Evolutionary conservation across 805 yeast species (phyloP).

Genomic region (Yarrowia yakushimensis): DNA sequence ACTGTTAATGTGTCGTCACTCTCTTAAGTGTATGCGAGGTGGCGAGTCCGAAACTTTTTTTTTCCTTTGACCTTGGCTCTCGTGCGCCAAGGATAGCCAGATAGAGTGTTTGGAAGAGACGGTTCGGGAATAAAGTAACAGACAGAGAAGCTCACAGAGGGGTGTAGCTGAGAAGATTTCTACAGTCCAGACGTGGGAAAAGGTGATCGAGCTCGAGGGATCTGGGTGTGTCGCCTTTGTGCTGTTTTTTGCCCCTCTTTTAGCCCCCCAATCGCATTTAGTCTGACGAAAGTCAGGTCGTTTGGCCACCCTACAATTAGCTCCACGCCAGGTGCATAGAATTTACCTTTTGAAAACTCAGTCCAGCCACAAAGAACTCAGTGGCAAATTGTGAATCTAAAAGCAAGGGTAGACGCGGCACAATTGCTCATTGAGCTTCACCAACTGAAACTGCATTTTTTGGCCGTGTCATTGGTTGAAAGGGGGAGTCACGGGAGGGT

Average conservation of each 20-base stretch:
- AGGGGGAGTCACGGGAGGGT: neutral
- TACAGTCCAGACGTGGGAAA: neutral
- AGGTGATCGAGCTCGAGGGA: too few relatives aligned
- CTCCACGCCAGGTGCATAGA: conserved; percentile 17
- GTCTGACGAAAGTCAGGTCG: conserved; percentile 12
- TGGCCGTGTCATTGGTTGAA: conserved; percentile 15
- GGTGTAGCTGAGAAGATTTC: neutral
- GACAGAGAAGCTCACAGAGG: neutral
- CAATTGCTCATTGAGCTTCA: conserved; percentile 7
- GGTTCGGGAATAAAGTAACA: conserved; percentile 8
- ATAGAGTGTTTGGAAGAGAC: conserved; percentile 10
- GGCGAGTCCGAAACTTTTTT: conserved; percentile 23
- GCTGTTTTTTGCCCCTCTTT: neutral
- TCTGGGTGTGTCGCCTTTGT: neutral
- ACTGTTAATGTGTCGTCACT: conserved; percentile 16
- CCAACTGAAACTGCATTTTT: conserved; percentile 8
- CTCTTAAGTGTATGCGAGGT: conserved; percentile 23
- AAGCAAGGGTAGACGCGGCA: conserved; percentile 23
- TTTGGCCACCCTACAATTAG: conserved; percentile 13
- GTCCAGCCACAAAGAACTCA: conserved; percentile 22
- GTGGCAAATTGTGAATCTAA: conserved; percentile 19
- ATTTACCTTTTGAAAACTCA: conserved; percentile 10
- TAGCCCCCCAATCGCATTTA: neutral
- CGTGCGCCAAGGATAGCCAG: conserved; percentile 14
- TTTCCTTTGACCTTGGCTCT: conserved; percentile 4